Conservation (phyloP, 345 rosid species). For the Sonneratia alba region DNA sequence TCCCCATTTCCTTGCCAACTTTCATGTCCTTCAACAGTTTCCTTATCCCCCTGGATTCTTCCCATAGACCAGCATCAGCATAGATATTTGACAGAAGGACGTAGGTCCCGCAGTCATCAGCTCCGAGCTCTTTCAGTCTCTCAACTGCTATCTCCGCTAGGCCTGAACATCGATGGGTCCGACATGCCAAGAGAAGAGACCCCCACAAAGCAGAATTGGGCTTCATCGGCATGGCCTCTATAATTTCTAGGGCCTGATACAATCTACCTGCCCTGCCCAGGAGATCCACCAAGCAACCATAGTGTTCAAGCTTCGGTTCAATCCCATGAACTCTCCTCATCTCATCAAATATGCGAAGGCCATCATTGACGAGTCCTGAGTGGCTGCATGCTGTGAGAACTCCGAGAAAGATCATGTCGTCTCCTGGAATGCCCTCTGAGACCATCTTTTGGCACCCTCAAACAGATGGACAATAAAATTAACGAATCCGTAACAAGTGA, state of each 20-base stretch:
- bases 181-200: conserved; percentile 25
- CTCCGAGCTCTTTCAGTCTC: conserved; percentile 22
- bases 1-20: conserved; percentile 25
- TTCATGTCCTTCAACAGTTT: conserved; percentile 12
- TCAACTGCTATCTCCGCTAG: conserved; percentile 20
- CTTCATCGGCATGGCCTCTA: conserved; percentile 18
- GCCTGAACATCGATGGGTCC: conserved; percentile 14
- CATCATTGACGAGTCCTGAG: conserved; percentile 21
- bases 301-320: conserved; percentile 27
- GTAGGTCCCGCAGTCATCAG: conserved; percentile 19
- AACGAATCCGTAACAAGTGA: neutral
- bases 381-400: conserved; percentile 28
- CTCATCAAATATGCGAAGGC: conserved; percentile 13
- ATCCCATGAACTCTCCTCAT: conserved; percentile 16
- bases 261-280: conserved; percentile 16
- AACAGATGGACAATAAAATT: neutral
- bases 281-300: conserved; percentile 26
- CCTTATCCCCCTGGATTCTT: conserved; percentile 15
- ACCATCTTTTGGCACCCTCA: conserved; percentile 9
- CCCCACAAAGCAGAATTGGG: conserved; percentile 25
- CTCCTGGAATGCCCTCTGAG: conserved; percentile 17
- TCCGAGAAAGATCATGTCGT: conserved; percentile 24
- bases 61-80: conserved; percentile 27
- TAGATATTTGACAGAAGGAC: conserved; percentile 20
- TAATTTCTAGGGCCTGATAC: conserved; percentile 11